Evolutionary conservation across 2,329 filamentous ascomycete genomes (phyloP), one percentile per base, ranked within the genome.

Genomic region (Penicillium italicum): DNA sequence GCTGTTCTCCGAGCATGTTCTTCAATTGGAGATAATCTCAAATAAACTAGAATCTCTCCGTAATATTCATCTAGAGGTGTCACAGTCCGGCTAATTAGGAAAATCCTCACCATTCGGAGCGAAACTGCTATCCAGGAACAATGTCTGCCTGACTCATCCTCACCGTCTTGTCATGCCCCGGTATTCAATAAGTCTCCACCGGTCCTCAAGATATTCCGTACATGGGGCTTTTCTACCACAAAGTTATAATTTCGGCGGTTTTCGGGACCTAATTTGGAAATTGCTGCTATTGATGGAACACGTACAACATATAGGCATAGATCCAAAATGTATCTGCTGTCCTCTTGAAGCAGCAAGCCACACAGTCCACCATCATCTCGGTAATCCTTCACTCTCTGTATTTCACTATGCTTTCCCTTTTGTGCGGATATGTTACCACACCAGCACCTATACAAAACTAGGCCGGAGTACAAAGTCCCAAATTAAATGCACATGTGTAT

Each of bases 151-250:
- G 38, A 62, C 57, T 62, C 62, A 66, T 56, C 56, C 33, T 57
- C 61, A 61, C 54, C 18, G 44, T 55, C 22, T 37, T 56, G 64
- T 66, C 52, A 61, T 62, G 58, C 64, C 64, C 64, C 64, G 64
- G 64, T 66, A 66, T 65, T 65, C 60, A 42, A 44, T 40, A 42
- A 26, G 50, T 60, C 55, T 59, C 63, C 62, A 64, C 64, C 28
- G 11, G 37, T 38, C 50, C 24, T 37, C 24, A 4, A 26, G 18
- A 42, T 51, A 8, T 10, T 28, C 26, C 2, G 8, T 28, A n/a
- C n/a, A n/a, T n/a, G n/a, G n/a, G n/a, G n/a, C n/a, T n/a, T 30
- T 30, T 30, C 28, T 10, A 28, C 26, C 5, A 8, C 8, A 9
- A 28, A 28, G n/a, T 26, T 4, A 28, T 28, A 2, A 8, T 12